phyloP scores from a whole-genome alignment of 2,329 filamentous ascomycete species.

The Fusarium cicatricum region DNA sequence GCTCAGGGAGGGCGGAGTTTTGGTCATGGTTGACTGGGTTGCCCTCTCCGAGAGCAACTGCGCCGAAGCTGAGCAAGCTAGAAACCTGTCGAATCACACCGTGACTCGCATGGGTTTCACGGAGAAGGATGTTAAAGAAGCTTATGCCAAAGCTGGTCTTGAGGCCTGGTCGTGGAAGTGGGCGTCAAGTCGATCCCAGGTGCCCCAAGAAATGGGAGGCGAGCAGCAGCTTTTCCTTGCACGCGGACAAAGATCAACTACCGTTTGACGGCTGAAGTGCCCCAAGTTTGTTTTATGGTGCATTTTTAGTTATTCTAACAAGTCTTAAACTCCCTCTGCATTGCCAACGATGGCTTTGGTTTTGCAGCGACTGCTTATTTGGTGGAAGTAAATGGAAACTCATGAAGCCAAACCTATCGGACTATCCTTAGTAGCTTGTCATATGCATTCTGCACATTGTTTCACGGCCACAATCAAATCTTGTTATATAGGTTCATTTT shows the following conservation, averaged over 20 bases:
- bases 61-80: not conserved
- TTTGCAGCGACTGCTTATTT: no score
- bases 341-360: no score
- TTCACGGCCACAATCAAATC: no score
- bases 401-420: no score
- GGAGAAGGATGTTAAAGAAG: constrained; percentile 30
- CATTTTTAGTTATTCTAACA: no score
- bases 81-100: constrained; percentile 20
- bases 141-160: constrained; percentile 38
- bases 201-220: constrained; percentile 38
- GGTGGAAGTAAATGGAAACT: no score
- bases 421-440: no score
- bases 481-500: not conserved
- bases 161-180: constrained; percentile 39
- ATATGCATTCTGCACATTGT: no score
- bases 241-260: constrained; percentile 18
- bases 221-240: constrained; percentile 42
- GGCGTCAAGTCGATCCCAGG: constrained; percentile 25
- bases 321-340: no score
- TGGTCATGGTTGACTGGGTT: constrained; percentile 48
- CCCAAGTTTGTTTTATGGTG: no score
- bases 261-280: not conserved
- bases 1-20: constrained; percentile 42
- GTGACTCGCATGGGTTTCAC: constrained; percentile 37
- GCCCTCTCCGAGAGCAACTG: constrained; percentile 20